A percentile compares a stretch with the other conserved stretches of the same genome.
phyloP scores from a whole-genome alignment of 441 rosid species.

The Populus tomentosa region DNA sequence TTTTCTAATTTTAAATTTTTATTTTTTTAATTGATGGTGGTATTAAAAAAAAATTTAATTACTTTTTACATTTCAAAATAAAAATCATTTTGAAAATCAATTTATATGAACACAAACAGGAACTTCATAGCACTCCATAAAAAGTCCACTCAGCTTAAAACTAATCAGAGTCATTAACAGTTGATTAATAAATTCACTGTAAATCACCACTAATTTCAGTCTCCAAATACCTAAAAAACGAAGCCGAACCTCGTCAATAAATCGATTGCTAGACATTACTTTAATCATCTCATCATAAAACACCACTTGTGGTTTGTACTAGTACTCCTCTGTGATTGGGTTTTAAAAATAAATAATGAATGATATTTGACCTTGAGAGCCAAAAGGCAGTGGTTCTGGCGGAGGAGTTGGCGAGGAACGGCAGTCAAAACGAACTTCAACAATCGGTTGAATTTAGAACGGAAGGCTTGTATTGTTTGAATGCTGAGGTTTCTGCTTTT shows the following conservation, averaged over 20 bases:
- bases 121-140: constrained; percentile 52
- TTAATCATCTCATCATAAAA: constrained; percentile 53
- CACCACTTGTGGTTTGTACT: constrained; percentile 63
- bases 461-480: constrained; percentile 57
- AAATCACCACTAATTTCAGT: constrained; percentile 34
- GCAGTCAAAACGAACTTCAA: constrained; percentile 82
- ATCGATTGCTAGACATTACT: constrained; percentile 45
- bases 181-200: constrained; percentile 41
- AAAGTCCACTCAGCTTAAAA: constrained; percentile 38
- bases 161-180: constrained; percentile 44
- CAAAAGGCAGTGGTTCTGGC: constrained; percentile 64
- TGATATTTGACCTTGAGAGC: constrained; percentile 45
- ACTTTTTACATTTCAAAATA: no score
- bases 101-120: no score
- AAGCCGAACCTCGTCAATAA: constrained; percentile 39
- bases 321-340: constrained; percentile 35
- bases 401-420: constrained; percentile 72
- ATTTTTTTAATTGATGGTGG: no score
- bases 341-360: not conserved
- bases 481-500: constrained; percentile 77
- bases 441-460: constrained; percentile 58
- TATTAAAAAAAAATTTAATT: no score
- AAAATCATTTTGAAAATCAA: no score
- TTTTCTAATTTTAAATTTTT: no score
- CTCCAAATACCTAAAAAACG: constrained; percentile 35